phyloP scores from a whole-genome alignment of 441 rosid genomes.

The Gossypium schwendimanii region DNA sequence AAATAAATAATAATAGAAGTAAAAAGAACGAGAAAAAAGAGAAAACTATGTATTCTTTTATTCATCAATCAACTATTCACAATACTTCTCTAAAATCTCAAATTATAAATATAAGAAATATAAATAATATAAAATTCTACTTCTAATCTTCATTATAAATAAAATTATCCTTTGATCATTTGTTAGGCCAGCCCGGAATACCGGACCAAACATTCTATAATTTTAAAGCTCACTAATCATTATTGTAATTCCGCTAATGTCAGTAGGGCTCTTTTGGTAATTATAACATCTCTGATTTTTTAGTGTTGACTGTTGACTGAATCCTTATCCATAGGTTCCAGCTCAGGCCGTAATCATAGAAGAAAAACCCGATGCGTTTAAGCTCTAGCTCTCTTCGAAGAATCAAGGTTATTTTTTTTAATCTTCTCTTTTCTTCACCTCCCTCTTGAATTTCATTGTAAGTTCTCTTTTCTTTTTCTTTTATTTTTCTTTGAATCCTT shows the following conservation, averaged over 20 bases:
- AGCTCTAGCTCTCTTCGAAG: background rate
- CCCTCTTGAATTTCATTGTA: background rate
- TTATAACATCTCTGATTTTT: background rate
- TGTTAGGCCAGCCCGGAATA: no score
- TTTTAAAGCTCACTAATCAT: background rate
- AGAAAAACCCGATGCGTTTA: slow-evolving; percentile 1
- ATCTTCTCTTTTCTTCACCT: slow-evolving; percentile 12
- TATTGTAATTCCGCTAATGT: background rate
- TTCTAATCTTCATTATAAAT: no score
- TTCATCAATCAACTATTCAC: no score
- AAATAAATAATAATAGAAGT: no score
- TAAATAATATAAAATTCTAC: no score
- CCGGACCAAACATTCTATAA: no score
- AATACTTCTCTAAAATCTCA: no score
- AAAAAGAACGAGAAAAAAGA: no score
- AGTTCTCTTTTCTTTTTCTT: background rate
- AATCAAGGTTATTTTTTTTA: slow-evolving; percentile 26
- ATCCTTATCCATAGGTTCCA: background rate
- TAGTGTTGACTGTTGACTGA: background rate
- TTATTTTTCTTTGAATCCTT: background rate
- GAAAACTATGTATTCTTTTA: no score
- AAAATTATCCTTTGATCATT: background rate
- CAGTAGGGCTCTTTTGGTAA: background rate
- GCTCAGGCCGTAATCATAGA: background rate
- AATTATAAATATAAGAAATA: no score